Conservation (phyloP, 352 stramenopile genomes). For the Peronospora belbahrii region DNA sequence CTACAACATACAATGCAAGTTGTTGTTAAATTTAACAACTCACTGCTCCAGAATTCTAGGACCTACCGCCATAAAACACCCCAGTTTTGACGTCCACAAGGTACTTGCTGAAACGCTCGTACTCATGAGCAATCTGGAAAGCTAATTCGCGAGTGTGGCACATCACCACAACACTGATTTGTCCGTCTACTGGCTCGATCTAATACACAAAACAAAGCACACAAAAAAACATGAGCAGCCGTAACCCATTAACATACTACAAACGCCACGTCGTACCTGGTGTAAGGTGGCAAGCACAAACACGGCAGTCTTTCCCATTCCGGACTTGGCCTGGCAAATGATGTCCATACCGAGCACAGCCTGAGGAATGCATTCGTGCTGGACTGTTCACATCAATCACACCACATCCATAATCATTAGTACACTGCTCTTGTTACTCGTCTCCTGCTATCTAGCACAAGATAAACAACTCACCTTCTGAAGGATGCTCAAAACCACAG, state of each 20-base stretch:
- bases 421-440: too few relatives aligned
- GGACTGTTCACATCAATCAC: conserved; percentile 54
- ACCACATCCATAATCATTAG: conserved; percentile 12
- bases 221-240: neutral
- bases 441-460: too few relatives aligned
- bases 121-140: conserved; percentile 99
- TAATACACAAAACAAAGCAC: conserved; percentile 17
- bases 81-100: conserved; percentile 93
- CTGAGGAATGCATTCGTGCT: conserved; percentile 99
- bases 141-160: conserved; percentile 99
- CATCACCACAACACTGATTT: conserved; percentile 96
- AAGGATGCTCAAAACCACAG: conserved; percentile 99
- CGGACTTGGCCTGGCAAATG: conserved; percentile 99
- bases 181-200: conserved; percentile 83
- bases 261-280: conserved; percentile 67
- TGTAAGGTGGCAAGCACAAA: conserved; percentile 99
- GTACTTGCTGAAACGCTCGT: conserved; percentile 99
- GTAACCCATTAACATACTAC: neutral
- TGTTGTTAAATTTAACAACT: neutral
- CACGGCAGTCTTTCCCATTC: conserved; percentile 99
- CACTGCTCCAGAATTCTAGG: neutral
- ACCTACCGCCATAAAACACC: conserved; percentile 93
- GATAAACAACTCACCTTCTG: conserved; percentile 92
- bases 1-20: conserved; percentile 22
- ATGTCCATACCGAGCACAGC: conserved; percentile 99